A percentile compares a stretch with the other conserved stretches of the same genome.
These are phyloP conservation scores for Coemansia sp. DNA, from an alignment of 192 early-diverging fungal genomes.

Conservation along the genomic window DNA sequence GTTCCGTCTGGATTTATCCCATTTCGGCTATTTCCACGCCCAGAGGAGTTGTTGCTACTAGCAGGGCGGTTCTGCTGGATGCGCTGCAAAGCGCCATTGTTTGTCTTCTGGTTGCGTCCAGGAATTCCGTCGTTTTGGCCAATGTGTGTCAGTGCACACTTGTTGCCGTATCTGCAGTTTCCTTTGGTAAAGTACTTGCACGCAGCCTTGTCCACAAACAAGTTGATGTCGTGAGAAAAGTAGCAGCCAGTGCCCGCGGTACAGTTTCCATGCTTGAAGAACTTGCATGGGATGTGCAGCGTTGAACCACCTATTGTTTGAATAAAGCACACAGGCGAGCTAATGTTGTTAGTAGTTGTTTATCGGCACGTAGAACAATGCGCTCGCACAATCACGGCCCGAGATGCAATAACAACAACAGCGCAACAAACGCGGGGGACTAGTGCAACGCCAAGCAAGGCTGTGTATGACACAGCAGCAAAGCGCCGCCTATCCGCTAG, in stretches of 20 bases:
- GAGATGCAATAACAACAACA: slow-evolving; percentile 1
- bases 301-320: slow-evolving; percentile 48
- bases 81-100: slow-evolving; percentile 10
- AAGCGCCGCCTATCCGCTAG: not conserved
- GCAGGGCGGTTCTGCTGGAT: slow-evolving; percentile 9
- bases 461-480: not conserved
- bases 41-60: not conserved
- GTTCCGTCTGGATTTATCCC: slow-evolving; percentile 7
- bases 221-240: slow-evolving; percentile 69
- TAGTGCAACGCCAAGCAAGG: not conserved
- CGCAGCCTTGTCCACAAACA: slow-evolving; percentile 59
- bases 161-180: slow-evolving; percentile 76
- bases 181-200: slow-evolving; percentile 80
- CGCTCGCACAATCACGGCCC: not conserved
- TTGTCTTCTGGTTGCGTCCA: slow-evolving; percentile 5
- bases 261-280: slow-evolving; percentile 72
- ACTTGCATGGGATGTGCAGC: slow-evolving; percentile 74
- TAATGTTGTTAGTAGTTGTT: not conserved
- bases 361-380: slow-evolving; percentile 5
- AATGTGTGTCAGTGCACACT: slow-evolving; percentile 60
- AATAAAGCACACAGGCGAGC: not conserved
- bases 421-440: not conserved
- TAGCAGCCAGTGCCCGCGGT: slow-evolving; percentile 71
- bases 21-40: slow-evolving; percentile 1
- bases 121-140: slow-evolving; percentile 11